These are phyloP conservation scores for Terana coerulea DNA, from an alignment of 768 basidiomycete species.

Conservation along the genomic window DNA sequence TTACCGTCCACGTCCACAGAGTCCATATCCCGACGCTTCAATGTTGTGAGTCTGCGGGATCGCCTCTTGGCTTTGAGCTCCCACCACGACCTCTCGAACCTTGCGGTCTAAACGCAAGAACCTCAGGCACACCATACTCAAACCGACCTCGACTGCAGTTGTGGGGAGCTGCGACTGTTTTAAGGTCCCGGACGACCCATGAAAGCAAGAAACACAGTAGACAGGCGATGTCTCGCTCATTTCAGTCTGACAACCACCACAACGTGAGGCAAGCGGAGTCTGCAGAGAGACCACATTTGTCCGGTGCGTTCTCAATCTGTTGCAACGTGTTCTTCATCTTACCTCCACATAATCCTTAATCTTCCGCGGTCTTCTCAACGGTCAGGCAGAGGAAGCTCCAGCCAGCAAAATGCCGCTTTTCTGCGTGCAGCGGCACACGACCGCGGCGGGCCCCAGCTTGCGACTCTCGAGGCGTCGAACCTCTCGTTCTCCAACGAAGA, in stretches of 20 bases:
- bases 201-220: neutral
- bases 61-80: neutral
- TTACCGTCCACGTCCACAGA: neutral
- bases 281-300: neutral
- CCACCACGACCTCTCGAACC: neutral
- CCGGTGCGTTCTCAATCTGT: constrained; percentile 3
- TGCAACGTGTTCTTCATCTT: neutral
- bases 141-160: neutral
- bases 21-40: neutral
- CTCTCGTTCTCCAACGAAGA: constrained; percentile 6
- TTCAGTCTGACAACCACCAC: neutral
- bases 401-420: constrained; percentile 3
- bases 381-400: neutral
- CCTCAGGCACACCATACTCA: no score
- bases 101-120: no score
- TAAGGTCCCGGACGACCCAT: constrained; percentile 4
- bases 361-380: neutral
- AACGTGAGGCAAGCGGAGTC: neutral
- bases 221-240: constrained; percentile 7
- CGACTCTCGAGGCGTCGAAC: constrained; percentile 5
- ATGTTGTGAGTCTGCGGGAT: constrained; percentile 2
- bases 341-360: neutral
- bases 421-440: constrained; percentile 1
- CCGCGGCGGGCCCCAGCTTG: constrained; percentile 3
- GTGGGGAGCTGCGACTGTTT: neutral